Conservation (phyloP, 257 asterid genomes). For the Solanum sitiens region DNA sequence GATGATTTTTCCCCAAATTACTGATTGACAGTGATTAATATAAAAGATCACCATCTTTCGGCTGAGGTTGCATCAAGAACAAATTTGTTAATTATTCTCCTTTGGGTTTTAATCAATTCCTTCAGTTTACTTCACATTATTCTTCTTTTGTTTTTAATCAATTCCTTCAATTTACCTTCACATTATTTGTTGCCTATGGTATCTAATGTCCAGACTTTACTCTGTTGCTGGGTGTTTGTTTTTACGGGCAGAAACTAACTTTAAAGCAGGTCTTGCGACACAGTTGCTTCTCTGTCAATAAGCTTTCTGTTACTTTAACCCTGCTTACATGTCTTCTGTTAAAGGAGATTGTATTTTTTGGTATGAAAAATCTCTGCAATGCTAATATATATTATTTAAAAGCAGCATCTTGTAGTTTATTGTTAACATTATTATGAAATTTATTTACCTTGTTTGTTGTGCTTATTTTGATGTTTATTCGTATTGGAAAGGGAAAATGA, state of each 20-base stretch:
- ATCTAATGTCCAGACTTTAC: slow-evolving; percentile 36
- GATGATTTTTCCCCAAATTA: slow-evolving; percentile 30
- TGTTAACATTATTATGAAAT: background rate
- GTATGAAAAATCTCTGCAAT: background rate
- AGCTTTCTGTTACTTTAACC: slow-evolving; percentile 39
- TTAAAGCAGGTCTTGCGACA: slow-evolving; percentile 58
- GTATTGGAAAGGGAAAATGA: slow-evolving; percentile 6
- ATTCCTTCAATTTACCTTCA: background rate
- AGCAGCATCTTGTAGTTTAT: background rate
- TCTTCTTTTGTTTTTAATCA: background rate
- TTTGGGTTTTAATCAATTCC: background rate
- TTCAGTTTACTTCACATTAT: background rate
- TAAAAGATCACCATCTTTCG: slow-evolving; percentile 82
- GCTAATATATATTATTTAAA: too few relatives aligned
- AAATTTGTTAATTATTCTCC: background rate
- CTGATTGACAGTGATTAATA: slow-evolving; percentile 47
- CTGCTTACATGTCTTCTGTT: background rate
- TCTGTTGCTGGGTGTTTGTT: slow-evolving; percentile 39
- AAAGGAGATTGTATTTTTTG: background rate
- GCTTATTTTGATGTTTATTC: background rate
- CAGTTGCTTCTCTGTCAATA: slow-evolving; percentile 20
- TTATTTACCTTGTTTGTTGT: background rate
- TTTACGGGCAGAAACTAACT: slow-evolving; percentile 33
- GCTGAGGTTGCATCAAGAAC: slow-evolving; percentile 51
- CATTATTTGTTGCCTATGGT: slow-evolving; percentile 22